phyloP scores from a whole-genome alignment of 2,329 filamentous ascomycete genomes.

The Apiospora arundinis region DNA sequence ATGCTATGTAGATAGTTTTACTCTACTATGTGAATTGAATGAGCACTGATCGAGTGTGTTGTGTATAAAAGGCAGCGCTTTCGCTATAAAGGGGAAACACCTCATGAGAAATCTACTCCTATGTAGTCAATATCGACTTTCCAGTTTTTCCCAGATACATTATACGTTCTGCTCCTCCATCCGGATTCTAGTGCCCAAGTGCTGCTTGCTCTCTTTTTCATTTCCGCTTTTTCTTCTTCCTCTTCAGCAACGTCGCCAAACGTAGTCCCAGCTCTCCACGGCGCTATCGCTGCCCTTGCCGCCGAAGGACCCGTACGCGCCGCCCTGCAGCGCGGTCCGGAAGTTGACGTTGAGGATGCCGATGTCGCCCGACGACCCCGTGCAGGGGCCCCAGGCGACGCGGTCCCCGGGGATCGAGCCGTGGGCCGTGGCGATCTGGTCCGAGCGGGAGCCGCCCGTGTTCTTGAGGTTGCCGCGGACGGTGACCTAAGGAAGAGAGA shows the following conservation, averaged over 20 bases:
- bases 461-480: constrained; percentile 38
- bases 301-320: constrained; percentile 43
- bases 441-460: constrained; percentile 32
- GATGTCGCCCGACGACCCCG: constrained; percentile 38
- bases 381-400: constrained; percentile 46
- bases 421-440: constrained; percentile 40
- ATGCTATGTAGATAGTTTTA: too few species aligned
- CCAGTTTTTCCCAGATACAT: neutral
- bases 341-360: constrained; percentile 50
- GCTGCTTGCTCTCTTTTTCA: too few species aligned
- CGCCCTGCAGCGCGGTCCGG: constrained; percentile 43
- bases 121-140: neutral
- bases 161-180: neutral
- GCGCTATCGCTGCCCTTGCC: constrained; percentile 34
- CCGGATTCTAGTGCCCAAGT: neutral
- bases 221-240: neutral
- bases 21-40: too few species aligned
- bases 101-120: neutral
- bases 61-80: too few species aligned
- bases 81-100: too few species aligned
- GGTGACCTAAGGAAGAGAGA: constrained; percentile 33
- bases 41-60: too few species aligned
- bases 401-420: constrained; percentile 33
- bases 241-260: constrained; percentile 44
- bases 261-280: constrained; percentile 44